Evolutionary conservation across 805 yeast genomes (phyloP), one percentile per base, ranked within the genome.

Genomic region (Lipomyces sp.): DNA sequence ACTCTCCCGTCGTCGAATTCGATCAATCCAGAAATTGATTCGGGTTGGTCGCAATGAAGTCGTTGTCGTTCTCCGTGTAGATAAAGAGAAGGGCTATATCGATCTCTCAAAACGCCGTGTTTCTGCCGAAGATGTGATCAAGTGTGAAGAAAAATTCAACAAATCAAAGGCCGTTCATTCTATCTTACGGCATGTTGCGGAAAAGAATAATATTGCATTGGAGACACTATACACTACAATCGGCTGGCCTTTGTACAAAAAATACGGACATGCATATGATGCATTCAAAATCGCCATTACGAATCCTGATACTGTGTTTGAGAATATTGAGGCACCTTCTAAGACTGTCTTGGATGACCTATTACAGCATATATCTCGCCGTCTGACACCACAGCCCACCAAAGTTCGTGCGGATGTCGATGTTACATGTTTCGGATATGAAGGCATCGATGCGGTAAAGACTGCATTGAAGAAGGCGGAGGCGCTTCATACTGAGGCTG

Each of bases 11-110:
- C 92, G 99, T 85, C 96, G 99, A 83, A 95, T 95, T 76, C 87
- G 99, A 80, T 92, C 98, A 62, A 95, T 95, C 77, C 99, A 95
- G 81, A 95, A 95, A 79, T 86, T 92, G 78, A 93, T 95, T 79
- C 90, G 98, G 82, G 98, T 95, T 71, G 99, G 99, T 72, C 92
- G 96, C 79, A 95, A 95, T 77, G 99, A 95, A 81, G 98, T 95
- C 64, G 99, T 94, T 42, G 98, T 95, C 67, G 99, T 95, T 8
- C 84, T 95, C 77, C 90, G 99, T 83, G 99, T 95, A 68, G 99
- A 95, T 81, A 93, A 93, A 80, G 99, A 95, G 79, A 95, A 95
- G 81, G 99, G 99, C 58, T 95, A 95, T 80, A 95, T 95, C 77
- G 99, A 95, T 82, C 84, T 95, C 76, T 92, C 98, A 65, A 95